A percentile compares a stretch with the other conserved stretches of the same genome.
Evolutionary conservation across 176 grass and related monocot genomes (phyloP).

Genomic region (Oryza coarctata): DNA sequence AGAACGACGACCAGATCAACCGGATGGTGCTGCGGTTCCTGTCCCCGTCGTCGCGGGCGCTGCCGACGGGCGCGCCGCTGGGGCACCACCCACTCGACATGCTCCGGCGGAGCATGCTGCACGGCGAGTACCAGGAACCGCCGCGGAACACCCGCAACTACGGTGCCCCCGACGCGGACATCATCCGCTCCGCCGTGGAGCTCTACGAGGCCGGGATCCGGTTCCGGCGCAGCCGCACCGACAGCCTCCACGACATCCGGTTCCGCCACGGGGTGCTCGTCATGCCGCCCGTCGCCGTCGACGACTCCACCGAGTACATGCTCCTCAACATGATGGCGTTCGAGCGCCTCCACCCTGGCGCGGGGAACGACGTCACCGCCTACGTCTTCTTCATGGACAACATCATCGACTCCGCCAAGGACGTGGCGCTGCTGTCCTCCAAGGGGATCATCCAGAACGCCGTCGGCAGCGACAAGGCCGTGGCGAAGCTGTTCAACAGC

Average conservation of each 20-base stretch:
- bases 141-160: too few species aligned
- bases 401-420: conserved; percentile 74
- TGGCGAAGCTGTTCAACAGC: conserved; percentile 71
- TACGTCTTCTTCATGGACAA: conserved; percentile 98
- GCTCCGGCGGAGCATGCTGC: conserved; percentile 51
- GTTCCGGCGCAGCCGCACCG: conserved; percentile 43
- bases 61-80: neutral
- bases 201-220: conserved; percentile 78
- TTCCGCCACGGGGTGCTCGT: conserved; percentile 57
- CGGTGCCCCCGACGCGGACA: conserved; percentile 27
- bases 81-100: conserved; percentile 60
- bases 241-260: conserved; percentile 57
- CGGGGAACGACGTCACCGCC: conserved; percentile 76
- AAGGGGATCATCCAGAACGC: conserved; percentile 76
- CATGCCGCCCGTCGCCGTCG: conserved; percentile 56
- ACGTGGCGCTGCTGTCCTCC: conserved; percentile 63
- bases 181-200: conserved; percentile 71
- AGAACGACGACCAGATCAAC: conserved; percentile 56
- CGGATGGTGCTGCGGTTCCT: conserved; percentile 60
- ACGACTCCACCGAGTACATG: conserved; percentile 84
- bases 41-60: neutral
- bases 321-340: conserved; percentile 95
- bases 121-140: neutral
- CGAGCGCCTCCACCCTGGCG: conserved; percentile 72
- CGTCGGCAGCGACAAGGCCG: conserved; percentile 72